Evolutionary conservation across 2,329 filamentous ascomycete genomes (phyloP).

Genomic region (Trichothecium sympodiale): DNA sequence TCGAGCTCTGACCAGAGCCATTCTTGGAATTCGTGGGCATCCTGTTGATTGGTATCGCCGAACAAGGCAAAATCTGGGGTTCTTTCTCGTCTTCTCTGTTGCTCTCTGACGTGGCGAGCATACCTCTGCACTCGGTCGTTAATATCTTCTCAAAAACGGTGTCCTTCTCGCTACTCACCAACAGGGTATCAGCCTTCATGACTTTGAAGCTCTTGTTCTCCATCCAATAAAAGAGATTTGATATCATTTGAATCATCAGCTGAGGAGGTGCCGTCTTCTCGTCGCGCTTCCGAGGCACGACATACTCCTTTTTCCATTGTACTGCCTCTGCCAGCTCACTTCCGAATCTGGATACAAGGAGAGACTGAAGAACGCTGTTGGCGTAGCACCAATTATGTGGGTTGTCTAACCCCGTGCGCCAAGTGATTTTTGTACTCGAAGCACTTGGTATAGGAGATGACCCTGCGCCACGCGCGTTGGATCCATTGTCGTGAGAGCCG

Average conservation of each 20-base stretch:
- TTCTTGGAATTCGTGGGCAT: constrained; percentile 80
- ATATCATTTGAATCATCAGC: constrained; percentile 47
- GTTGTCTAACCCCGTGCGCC: constrained; percentile 55
- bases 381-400: constrained; percentile 82
- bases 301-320: constrained; percentile 51
- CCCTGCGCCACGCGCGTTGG: no score
- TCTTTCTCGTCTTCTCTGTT: constrained; percentile 6
- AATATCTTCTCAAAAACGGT: no score
- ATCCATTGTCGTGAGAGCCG: no score
- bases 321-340: constrained; percentile 45
- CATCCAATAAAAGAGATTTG: constrained; percentile 49
- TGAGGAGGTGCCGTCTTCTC: constrained; percentile 42
- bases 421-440: no score
- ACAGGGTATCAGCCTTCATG: constrained; percentile 44
- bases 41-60: constrained; percentile 70
- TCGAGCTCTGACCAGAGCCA: constrained; percentile 74
- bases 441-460: no score
- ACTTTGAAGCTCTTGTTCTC: constrained; percentile 33
- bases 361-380: constrained; percentile 78
- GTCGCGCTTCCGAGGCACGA: constrained; percentile 54
- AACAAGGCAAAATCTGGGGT: constrained; percentile 28
- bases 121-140: constrained; percentile 53
- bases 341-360: constrained; percentile 66
- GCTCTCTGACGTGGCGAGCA: constrained; percentile 25
- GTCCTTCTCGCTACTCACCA: constrained; percentile 31